Evolutionary conservation across 2,329 filamentous ascomycete genomes (phyloP).

Genomic region (Fusarium sp.): DNA sequence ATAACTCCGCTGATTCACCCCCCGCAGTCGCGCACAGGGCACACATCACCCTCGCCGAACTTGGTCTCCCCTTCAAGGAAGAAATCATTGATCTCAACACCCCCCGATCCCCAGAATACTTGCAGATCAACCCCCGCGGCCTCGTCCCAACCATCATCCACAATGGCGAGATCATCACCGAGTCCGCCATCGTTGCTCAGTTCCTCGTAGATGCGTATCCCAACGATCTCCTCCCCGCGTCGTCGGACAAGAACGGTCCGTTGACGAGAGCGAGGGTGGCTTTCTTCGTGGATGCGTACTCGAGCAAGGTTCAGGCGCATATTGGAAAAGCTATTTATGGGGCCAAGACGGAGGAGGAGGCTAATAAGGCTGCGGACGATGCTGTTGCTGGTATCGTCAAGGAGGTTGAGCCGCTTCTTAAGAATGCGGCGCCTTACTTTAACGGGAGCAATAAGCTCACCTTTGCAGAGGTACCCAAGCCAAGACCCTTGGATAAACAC

Average conservation of each 20-base stretch:
- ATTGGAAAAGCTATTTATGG: slow-evolving; percentile 60
- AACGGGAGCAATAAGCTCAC: slow-evolving; percentile 73
- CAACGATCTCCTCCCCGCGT: slow-evolving; percentile 71
- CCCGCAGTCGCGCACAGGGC: slow-evolving; percentile 75
- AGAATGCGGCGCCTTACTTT: slow-evolving; percentile 69
- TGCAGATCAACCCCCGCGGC: slow-evolving; percentile 82
- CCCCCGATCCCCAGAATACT: slow-evolving; percentile 79
- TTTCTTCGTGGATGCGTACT: slow-evolving; percentile 79
- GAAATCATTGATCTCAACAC: slow-evolving; percentile 77
- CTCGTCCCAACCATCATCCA: slow-evolving; percentile 79
- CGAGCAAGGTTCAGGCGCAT: slow-evolving; percentile 64
- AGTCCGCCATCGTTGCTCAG: slow-evolving; percentile 78
- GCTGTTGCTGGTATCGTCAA: slow-evolving; percentile 70
- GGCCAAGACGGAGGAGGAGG: slow-evolving; percentile 61
- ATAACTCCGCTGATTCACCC: slow-evolving; percentile 10
- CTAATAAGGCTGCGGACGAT: slow-evolving; percentile 60
- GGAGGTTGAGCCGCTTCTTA: slow-evolving; percentile 79
- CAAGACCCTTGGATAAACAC: neutral
- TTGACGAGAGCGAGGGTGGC: slow-evolving; percentile 72
- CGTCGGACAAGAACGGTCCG: slow-evolving; percentile 64
- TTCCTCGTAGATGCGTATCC: slow-evolving; percentile 78
- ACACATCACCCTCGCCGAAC: slow-evolving; percentile 76
- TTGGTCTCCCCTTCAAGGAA: slow-evolving; percentile 74
- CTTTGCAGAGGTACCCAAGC: slow-evolving; percentile 73
- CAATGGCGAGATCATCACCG: slow-evolving; percentile 75